phyloP scores from a whole-genome alignment of 2,329 filamentous ascomycete genomes.

The Tolypocladium guangdongense region DNA sequence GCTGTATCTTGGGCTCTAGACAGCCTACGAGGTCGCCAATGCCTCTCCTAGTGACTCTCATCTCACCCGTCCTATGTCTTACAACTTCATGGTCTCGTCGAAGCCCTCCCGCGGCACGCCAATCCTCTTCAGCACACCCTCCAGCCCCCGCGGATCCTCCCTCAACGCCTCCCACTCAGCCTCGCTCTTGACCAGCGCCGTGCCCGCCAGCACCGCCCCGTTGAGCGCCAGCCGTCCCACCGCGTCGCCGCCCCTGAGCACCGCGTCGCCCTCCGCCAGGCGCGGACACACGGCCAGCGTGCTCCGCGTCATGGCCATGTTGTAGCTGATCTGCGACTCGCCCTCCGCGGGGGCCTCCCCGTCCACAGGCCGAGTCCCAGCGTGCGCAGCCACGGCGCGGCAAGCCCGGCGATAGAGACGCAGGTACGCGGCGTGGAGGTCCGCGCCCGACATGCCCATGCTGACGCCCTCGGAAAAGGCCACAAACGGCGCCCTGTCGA shows the following conservation, averaged over 20 bases:
- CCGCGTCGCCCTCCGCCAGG: slow-evolving; percentile 34
- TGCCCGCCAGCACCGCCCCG: slow-evolving; percentile 53
- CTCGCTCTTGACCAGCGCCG: slow-evolving; percentile 49
- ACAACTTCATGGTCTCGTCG: neutral
- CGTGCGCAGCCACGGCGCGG: slow-evolving; percentile 20
- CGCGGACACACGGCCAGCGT: slow-evolving; percentile 45
- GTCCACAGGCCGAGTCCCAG: neutral
- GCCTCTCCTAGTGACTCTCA: neutral
- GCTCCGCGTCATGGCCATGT: slow-evolving; percentile 46
- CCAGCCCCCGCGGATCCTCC: slow-evolving; percentile 15
- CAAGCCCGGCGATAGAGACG: slow-evolving; percentile 35
- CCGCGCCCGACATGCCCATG: slow-evolving; percentile 20
- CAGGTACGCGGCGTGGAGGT: slow-evolving; percentile 33
- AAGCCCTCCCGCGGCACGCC: slow-evolving; percentile 14
- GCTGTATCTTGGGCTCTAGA: neutral
- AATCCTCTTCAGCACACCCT: slow-evolving; percentile 11
- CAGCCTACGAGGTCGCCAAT: neutral
- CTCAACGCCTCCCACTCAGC: slow-evolving; percentile 45
- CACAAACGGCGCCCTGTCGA: slow-evolving; percentile 27
- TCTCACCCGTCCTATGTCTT: neutral
- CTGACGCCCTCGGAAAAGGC: slow-evolving; percentile 30
- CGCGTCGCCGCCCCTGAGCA: slow-evolving; percentile 19
- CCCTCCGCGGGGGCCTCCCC: slow-evolving; percentile 19
- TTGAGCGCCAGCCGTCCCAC: slow-evolving; percentile 42
- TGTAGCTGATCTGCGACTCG: slow-evolving; percentile 49